Percentiles rank a stretch among this genome's conserved stretches.
Evolutionary conservation across 23 red algal species (phyloP).

Genomic region (Pyropia haitanensis): DNA sequence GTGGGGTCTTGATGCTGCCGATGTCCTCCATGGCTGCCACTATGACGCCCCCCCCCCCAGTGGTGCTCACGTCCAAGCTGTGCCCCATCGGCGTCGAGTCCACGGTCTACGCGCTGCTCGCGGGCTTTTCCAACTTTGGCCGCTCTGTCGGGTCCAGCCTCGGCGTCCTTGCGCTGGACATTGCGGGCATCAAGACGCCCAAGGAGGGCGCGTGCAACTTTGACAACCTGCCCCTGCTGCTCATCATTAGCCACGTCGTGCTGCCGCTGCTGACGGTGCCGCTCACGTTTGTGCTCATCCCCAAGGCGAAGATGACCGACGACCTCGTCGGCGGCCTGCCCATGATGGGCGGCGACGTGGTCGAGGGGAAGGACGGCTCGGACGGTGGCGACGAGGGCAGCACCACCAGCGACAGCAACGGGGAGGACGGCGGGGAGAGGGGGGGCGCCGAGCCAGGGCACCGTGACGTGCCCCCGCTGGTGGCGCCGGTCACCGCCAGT

Average conservation of each 20-base stretch:
- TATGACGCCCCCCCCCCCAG: neutral
- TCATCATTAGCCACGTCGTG: slow-evolving; percentile 47
- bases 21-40: no score
- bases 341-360: no score
- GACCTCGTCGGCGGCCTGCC: slow-evolving; percentile 12
- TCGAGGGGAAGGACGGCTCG: no score
- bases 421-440: no score
- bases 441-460: no score
- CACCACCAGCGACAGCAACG: no score
- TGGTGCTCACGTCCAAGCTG: slow-evolving; percentile 52
- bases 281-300: slow-evolving; percentile 53
- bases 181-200: neutral
- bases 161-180: slow-evolving; percentile 2
- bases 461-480: no score
- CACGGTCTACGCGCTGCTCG: slow-evolving; percentile 52
- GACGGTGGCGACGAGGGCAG: no score
- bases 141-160: slow-evolving; percentile 28
- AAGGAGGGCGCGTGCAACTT: slow-evolving; percentile 23
- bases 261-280: slow-evolving; percentile 45
- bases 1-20: no score
- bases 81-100: slow-evolving; percentile 63
- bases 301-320: slow-evolving; percentile 51
- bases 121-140: slow-evolving; percentile 52
- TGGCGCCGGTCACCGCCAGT: no score
- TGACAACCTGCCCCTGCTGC: slow-evolving; percentile 36